Base-by-base conservation (phyloP, 2,329 filamentous ascomycete genomes). In the Ceratocystis eucalypticola region DNA sequence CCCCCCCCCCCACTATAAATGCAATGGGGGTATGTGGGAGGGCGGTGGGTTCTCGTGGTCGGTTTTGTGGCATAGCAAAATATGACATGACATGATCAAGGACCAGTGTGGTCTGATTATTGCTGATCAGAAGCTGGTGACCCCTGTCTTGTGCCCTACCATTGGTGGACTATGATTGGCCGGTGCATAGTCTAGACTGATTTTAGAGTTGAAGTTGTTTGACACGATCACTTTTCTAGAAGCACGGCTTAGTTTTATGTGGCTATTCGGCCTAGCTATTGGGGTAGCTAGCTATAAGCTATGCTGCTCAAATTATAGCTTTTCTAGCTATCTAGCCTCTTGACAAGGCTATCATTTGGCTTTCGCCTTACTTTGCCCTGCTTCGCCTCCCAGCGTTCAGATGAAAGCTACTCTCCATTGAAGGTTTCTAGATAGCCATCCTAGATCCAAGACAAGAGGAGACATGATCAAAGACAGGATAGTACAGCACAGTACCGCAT, bases 31-130 rank as follows among this genome's bases (percentile, higher is more conserved):
- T 41, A 41, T 41, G 10, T 41, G 37, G 37, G 7, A 30, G 61
- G 61, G 33, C 30, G 45, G 45, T 64, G 59, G 55, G 63, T 41
- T 65, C 28, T 59, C 28, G 55, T 59, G 55, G 55, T 59, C 8
- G 28, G 55, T 33, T 59, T 37, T 59, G 55, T 59, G 55, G 25
- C 30, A 59, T 37, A 22, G 55, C 25, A 59, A 37, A 59, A 55
- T 17, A 57, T 64, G 50, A 37, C 48, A 68, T 68, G 65, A 63
- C 59, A 62, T 59, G 65, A 68, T 65, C 44, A 64, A 63, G 67
- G 65, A 66, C 64, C 44, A 66, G 44, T 63, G 64, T 68, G 67
- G 67, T 61, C 67, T 68, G 67, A 68, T 68, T 53, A 37, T 61
- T 66, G 61, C 67, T 61, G 67, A 62, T 44, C 53, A 61, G n/a